Conservation (phyloP, 2,329 filamentous ascomycete genomes). For the Basipetospora chlamydospora region DNA sequence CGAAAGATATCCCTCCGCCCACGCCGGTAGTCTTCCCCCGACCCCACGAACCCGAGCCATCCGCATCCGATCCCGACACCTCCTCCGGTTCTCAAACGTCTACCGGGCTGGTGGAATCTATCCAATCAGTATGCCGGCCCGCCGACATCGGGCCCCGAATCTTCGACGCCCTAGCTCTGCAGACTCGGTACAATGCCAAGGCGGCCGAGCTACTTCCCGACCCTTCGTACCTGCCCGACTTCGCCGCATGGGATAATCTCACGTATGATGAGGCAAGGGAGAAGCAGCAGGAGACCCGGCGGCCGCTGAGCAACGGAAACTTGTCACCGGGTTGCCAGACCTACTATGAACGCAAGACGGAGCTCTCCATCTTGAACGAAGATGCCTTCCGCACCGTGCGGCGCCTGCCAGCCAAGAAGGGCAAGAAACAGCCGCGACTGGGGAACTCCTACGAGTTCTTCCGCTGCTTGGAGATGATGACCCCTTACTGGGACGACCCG, state of each 20-base stretch:
- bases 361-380: constrained; percentile 41
- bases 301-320: constrained; percentile 35
- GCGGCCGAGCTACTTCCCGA: constrained; percentile 38
- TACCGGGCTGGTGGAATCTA: constrained; percentile 27
- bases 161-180: constrained; percentile 42
- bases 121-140: constrained; percentile 40
- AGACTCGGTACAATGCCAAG: constrained; percentile 36
- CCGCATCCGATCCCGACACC: constrained; percentile 3
- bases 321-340: constrained; percentile 41
- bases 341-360: constrained; percentile 42
- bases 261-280: constrained; percentile 33
- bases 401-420: constrained; percentile 38
- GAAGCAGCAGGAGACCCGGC: constrained; percentile 32
- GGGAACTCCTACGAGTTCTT: constrained; percentile 54
- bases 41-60: constrained; percentile 12
- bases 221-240: constrained; percentile 35
- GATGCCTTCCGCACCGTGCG: constrained; percentile 47
- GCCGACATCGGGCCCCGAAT: constrained; percentile 31
- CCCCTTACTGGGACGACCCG: constrained; percentile 48
- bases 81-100: neutral
- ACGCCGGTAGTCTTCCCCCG: constrained; percentile 38
- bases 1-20: constrained; percentile 39
- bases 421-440: constrained; percentile 37
- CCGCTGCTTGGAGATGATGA: constrained; percentile 44
- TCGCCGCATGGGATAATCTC: constrained; percentile 34